Base-by-base conservation (phyloP, 2,329 filamentous ascomycete genomes). In the Trichoderma atroviride region DNA sequence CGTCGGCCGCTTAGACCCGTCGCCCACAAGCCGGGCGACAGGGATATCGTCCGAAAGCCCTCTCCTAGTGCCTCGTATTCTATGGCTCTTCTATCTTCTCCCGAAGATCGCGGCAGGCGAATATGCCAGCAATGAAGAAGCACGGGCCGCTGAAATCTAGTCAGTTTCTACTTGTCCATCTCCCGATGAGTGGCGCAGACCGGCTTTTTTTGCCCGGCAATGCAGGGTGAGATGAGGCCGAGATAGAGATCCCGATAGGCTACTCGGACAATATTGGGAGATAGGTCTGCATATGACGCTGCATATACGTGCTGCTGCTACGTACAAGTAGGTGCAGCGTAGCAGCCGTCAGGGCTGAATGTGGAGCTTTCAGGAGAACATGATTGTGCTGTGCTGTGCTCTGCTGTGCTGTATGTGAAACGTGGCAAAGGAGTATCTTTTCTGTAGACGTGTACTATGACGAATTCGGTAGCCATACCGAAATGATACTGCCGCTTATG, bases 151-250 rank as follows among this genome's bases (percentile, higher is more conserved):
- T 14, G 22, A 43, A 37, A 56, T 43, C 61, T 56, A 52, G 40
- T 65, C 24, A 16, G 55, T 24, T 65, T 40, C 22, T 9, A n/a
- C 52, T n/a, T 57, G 37, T 65, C 52, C 14, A 56, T 47, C 33
- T 65, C 27, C 52, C 62, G 52, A 65, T 65, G 52, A 43, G 52
- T 65, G 62, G 62, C 62, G 52, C 35, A 65, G 22, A 11, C 40
- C 62, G 50, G 52, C 52, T 47, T 24, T 33, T 31, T 47, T 33
- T 55, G 61, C 3, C 33, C 50, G 61, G 47, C 50, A 43, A 33
- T 65, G 50, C 35, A 56, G 62, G 50, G 56, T 22, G 50, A 64
- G 61, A 33, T 56, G 61, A 24, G 50, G 62, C 35, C 27, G 43
- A 24, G 35, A 14, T 35, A 52, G 62, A 47, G 33, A 33, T 56